Percentiles rank a stretch among this genome's conserved stretches.
phyloP scores from a whole-genome alignment of 139 green algal species.

The Chlorella ohadii region DNA sequence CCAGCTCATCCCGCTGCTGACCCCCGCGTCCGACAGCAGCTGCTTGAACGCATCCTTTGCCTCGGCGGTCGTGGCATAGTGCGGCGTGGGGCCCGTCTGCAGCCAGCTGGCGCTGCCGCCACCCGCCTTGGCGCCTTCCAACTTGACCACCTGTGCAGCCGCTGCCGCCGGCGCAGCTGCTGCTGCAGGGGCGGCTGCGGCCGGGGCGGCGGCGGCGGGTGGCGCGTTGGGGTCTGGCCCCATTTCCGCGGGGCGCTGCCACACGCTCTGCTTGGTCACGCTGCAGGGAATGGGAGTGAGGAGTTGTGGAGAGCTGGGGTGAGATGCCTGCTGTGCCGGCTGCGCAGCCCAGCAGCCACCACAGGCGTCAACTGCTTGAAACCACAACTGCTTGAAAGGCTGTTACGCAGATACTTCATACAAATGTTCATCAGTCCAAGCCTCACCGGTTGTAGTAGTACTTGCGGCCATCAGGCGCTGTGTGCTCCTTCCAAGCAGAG shows the following conservation, averaged over 20 bases:
- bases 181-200: neutral
- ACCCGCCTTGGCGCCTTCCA: neutral
- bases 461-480: constrained; percentile 81
- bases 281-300: too few species aligned
- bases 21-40: constrained; percentile 76
- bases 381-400: too few species aligned
- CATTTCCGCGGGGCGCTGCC: constrained; percentile 85
- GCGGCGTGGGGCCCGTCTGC: constrained; percentile 38
- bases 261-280: constrained; percentile 77
- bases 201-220: constrained; percentile 3
- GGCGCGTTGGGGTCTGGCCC: constrained; percentile 31
- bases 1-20: constrained; percentile 75
- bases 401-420: too few species aligned
- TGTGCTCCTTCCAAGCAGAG: constrained; percentile 85
- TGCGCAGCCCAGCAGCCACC: too few species aligned
- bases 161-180: neutral
- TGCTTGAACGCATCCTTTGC: constrained; percentile 94
- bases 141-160: constrained; percentile 30
- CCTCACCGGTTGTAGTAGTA: constrained; percentile 90
- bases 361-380: too few species aligned
- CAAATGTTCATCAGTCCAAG: too few species aligned
- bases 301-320: too few species aligned
- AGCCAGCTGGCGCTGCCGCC: neutral
- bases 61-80: constrained; percentile 55
- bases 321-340: too few species aligned